Percentiles rank a stretch among this genome's conserved stretches.
phyloP scores from a whole-genome alignment of 2,329 filamentous ascomycete genomes.

The Chalaropsis ovoidea region DNA sequence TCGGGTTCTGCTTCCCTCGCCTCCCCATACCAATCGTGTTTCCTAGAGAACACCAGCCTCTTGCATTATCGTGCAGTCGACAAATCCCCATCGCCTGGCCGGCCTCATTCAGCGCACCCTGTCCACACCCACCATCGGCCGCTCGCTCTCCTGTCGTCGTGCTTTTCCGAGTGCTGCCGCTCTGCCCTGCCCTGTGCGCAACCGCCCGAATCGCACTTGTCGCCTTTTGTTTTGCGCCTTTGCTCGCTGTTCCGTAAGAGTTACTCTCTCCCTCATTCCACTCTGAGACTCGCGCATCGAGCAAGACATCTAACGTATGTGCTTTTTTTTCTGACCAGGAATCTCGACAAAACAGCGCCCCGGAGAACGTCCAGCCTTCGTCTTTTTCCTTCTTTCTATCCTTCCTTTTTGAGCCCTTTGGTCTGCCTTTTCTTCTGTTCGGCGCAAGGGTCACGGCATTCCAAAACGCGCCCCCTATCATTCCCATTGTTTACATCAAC shows the following conservation, averaged over 20 bases:
- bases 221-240: neutral
- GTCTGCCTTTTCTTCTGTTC: conserved; percentile 18
- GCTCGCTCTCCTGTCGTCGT: neutral
- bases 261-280: conserved; percentile 12
- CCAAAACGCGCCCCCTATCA: conserved; percentile 20
- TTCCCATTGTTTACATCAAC: conserved; percentile 11
- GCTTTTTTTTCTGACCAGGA: neutral
- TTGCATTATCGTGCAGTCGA: neutral
- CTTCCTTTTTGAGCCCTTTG: conserved; percentile 21
- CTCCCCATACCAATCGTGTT: conserved; percentile 8
- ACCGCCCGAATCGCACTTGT: neutral
- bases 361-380: conserved; percentile 11
- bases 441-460: conserved; percentile 18
- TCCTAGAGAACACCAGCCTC: conserved; percentile 11
- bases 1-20: neutral
- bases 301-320: conserved; percentile 3
- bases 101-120: too few relatives aligned
- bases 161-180: neutral
- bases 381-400: conserved; percentile 16
- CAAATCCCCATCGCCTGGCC: neutral
- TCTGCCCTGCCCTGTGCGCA: neutral
- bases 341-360: neutral
- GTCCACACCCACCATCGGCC: too few relatives aligned
- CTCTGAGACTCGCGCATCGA: neutral
- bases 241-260: neutral